Conservation (phyloP, 2,329 filamentous ascomycete species). For the Ophiosphaerella korrae region DNA sequence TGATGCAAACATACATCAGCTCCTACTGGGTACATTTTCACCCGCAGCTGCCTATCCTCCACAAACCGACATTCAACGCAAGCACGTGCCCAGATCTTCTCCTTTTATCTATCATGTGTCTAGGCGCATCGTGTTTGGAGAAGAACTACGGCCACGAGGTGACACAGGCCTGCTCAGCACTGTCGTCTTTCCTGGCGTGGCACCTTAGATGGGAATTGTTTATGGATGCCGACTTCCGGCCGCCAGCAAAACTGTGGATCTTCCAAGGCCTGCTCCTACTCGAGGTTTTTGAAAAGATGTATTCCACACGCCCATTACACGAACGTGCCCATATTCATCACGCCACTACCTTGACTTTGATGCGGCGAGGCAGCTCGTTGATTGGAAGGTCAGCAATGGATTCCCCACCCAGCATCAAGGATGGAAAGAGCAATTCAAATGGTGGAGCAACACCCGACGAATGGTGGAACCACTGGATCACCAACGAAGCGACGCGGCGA, state of each 20-base stretch:
- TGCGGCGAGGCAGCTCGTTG: constrained; percentile 89
- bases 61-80: constrained; percentile 90
- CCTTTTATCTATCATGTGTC: constrained; percentile 86
- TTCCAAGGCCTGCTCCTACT: constrained; percentile 89
- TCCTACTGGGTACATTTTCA: constrained; percentile 97
- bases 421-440: constrained; percentile 57
- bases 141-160: constrained; percentile 76
- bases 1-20: constrained; percentile 89
- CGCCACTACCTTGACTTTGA: constrained; percentile 90
- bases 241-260: constrained; percentile 93
- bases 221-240: constrained; percentile 85
- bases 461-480: constrained; percentile 97
- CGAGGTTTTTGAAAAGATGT: constrained; percentile 98
- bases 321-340: constrained; percentile 97
- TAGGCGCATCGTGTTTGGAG: constrained; percentile 88
- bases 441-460: constrained; percentile 73
- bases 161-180: constrained; percentile 75
- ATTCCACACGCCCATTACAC: constrained; percentile 86
- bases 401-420: constrained; percentile 76
- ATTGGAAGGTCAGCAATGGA: constrained; percentile 85
- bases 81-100: constrained; percentile 85
- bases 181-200: constrained; percentile 90
- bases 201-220: constrained; percentile 97
- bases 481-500: constrained; percentile 85
- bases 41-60: constrained; percentile 89